Conservation (phyloP, 2,329 filamentous ascomycete species). For the Calonectria crousiana region DNA sequence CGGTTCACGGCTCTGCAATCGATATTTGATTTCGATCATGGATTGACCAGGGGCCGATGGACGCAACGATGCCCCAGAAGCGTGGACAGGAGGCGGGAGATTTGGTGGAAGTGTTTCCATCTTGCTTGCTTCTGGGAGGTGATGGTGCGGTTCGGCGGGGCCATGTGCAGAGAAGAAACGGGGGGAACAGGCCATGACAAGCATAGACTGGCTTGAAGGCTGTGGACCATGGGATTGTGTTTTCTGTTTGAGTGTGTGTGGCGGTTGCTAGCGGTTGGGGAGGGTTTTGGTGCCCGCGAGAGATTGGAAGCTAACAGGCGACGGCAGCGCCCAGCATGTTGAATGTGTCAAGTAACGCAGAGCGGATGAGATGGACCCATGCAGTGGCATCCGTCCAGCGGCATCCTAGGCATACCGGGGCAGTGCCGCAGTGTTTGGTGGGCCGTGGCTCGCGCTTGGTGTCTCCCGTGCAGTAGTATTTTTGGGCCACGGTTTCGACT, state of each 20-base stretch:
- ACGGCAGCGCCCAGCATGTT: slow-evolving; percentile 30
- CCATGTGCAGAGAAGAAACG: slow-evolving; percentile 25
- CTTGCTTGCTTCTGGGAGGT: slow-evolving; percentile 35
- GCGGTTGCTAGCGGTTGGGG: slow-evolving; percentile 11
- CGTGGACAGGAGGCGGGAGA: slow-evolving; percentile 26
- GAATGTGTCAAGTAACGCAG: slow-evolving; percentile 45
- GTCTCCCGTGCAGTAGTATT: slow-evolving; percentile 9
- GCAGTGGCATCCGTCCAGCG: slow-evolving; percentile 40
- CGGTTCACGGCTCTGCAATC: slow-evolving; percentile 17
- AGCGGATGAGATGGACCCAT: slow-evolving; percentile 33
- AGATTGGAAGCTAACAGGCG: slow-evolving; percentile 12
- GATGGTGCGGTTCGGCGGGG: slow-evolving; percentile 39
- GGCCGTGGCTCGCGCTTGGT: slow-evolving; percentile 29
- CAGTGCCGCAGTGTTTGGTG: slow-evolving; percentile 44
- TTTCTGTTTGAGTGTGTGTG: slow-evolving; percentile 17
- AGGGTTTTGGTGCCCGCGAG: slow-evolving; percentile 15
- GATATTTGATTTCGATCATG: slow-evolving; percentile 13
- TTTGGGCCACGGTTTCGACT: not conserved
- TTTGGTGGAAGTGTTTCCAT: slow-evolving; percentile 29
- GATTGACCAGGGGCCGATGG: slow-evolving; percentile 4
- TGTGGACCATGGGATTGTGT: slow-evolving; percentile 15
- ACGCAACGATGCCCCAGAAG: not conserved
- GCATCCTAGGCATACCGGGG: slow-evolving; percentile 38
- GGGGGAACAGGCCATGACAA: slow-evolving; percentile 13
- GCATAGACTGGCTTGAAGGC: slow-evolving; percentile 2